Evolutionary conservation across 441 rosid species (phyloP).

Genomic region (Breynia disticha): DNA sequence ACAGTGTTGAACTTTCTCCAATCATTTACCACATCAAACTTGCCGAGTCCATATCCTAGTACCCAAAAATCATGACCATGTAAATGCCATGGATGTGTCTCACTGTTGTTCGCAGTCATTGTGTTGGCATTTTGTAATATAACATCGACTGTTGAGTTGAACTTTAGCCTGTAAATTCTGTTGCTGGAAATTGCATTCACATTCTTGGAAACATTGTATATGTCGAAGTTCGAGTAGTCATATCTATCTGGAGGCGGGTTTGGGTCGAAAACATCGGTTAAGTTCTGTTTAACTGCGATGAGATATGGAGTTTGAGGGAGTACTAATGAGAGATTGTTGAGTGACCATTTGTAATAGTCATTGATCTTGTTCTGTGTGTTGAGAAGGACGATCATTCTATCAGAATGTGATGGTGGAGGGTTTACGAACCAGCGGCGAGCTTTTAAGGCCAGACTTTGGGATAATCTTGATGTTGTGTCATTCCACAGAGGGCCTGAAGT

Average conservation of each 20-base stretch:
- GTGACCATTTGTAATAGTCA: constrained; percentile 37
- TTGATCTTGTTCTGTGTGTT: constrained; percentile 51
- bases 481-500: constrained; percentile 23
- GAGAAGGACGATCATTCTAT: constrained; percentile 42
- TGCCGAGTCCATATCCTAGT: constrained; percentile 49
- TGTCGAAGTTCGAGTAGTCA: constrained; percentile 26
- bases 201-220: constrained; percentile 12
- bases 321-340: constrained; percentile 52
- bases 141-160: constrained; percentile 55
- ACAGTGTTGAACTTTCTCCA: constrained; percentile 32
- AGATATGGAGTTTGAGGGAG: constrained; percentile 54
- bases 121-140: constrained; percentile 59
- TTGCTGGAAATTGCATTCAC: constrained; percentile 29
- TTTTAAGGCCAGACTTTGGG: constrained; percentile 47
- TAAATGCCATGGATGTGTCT: constrained; percentile 85
- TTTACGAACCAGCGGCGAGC: constrained; percentile 30
- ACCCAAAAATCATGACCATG: constrained; percentile 89
- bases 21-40: constrained; percentile 34
- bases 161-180: constrained; percentile 34
- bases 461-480: constrained; percentile 19
- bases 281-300: constrained; percentile 39
- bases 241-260: constrained; percentile 33
- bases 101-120: constrained; percentile 28
- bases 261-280: constrained; percentile 29
- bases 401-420: constrained; percentile 35